These are phyloP conservation scores for Hypomyces rosellus DNA, from an alignment of 2,329 filamentous ascomycete genomes.

Conservation along the genomic window DNA sequence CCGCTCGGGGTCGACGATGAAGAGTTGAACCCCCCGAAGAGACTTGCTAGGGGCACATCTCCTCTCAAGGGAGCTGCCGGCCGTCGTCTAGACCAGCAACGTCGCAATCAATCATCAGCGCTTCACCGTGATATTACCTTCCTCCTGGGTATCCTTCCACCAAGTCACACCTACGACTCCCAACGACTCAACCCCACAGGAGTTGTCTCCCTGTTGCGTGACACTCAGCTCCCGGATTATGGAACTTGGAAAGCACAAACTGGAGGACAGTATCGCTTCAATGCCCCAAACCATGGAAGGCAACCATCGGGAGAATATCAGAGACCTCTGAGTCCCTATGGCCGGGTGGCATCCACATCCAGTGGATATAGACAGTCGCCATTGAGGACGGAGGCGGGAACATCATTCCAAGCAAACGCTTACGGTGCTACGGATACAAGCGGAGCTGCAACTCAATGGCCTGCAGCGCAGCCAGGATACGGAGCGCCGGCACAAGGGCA, in stretches of 20 bases:
- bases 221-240: slow-evolving; percentile 59
- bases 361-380: slow-evolving; percentile 47
- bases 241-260: slow-evolving; percentile 45
- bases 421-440: slow-evolving; percentile 25
- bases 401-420: slow-evolving; percentile 20
- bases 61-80: slow-evolving; percentile 88
- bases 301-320: slow-evolving; percentile 39
- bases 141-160: slow-evolving; percentile 66
- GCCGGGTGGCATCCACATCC: slow-evolving; percentile 33
- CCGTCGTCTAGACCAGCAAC: slow-evolving; percentile 74
- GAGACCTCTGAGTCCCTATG: slow-evolving; percentile 44
- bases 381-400: slow-evolving; percentile 39
- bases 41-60: slow-evolving; percentile 82
- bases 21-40: slow-evolving; percentile 69
- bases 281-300: slow-evolving; percentile 31
- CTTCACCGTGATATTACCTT: slow-evolving; percentile 66
- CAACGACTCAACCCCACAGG: slow-evolving; percentile 63
- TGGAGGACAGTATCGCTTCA: slow-evolving; percentile 29
- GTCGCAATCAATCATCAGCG: slow-evolving; percentile 56
- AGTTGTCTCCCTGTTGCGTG: slow-evolving; percentile 67
- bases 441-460: slow-evolving; percentile 22
- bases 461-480: slow-evolving; percentile 24
- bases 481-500: slow-evolving; percentile 27
- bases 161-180: slow-evolving; percentile 64
- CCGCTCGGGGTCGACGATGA: slow-evolving; percentile 65